Percentiles rank a stretch among this genome's conserved stretches.
These are phyloP conservation scores for Karstenula rhodostoma DNA, from an alignment of 2,329 filamentous ascomycete genomes.

Conservation along the genomic window DNA sequence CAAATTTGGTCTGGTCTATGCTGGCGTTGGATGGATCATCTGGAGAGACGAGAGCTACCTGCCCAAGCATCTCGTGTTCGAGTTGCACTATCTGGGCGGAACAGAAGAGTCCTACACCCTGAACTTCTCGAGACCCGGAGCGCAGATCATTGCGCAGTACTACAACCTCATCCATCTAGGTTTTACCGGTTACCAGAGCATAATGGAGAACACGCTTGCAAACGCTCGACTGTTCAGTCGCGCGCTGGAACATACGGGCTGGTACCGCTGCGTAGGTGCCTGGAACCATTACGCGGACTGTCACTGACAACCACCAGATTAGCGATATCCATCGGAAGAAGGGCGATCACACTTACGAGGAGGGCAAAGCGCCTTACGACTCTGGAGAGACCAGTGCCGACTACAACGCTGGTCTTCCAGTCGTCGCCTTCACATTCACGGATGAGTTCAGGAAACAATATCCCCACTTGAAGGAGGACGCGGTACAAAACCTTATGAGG, in stretches of 20 bases:
- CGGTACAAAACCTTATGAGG: slow-evolving; percentile 68
- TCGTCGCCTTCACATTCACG: slow-evolving; percentile 71
- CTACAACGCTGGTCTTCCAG: slow-evolving; percentile 71
- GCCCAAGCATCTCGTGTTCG: slow-evolving; percentile 73
- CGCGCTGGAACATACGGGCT: slow-evolving; percentile 69
- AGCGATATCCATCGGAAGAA: slow-evolving; percentile 71
- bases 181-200: slow-evolving; percentile 67
- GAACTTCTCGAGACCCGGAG: slow-evolving; percentile 76
- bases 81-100: slow-evolving; percentile 76
- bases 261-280: slow-evolving; percentile 58
- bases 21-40: slow-evolving; percentile 70
- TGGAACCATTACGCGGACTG: neutral
- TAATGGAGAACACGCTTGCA: slow-evolving; percentile 70
- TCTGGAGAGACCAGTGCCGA: slow-evolving; percentile 61
- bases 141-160: slow-evolving; percentile 75
- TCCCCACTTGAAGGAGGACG: slow-evolving; percentile 70
- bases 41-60: slow-evolving; percentile 68
- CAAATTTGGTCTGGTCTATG: slow-evolving; percentile 70
- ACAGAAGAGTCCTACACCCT: slow-evolving; percentile 75
- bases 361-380: slow-evolving; percentile 54
- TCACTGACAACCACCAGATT: slow-evolving; percentile 43
- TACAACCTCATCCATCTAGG: slow-evolving; percentile 78
- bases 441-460: slow-evolving; percentile 68
- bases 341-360: slow-evolving; percentile 53
- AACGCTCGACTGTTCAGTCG: slow-evolving; percentile 72